Conservation (phyloP, 306 rosid genomes). For the Herpetospermum pedunculosum region DNA sequence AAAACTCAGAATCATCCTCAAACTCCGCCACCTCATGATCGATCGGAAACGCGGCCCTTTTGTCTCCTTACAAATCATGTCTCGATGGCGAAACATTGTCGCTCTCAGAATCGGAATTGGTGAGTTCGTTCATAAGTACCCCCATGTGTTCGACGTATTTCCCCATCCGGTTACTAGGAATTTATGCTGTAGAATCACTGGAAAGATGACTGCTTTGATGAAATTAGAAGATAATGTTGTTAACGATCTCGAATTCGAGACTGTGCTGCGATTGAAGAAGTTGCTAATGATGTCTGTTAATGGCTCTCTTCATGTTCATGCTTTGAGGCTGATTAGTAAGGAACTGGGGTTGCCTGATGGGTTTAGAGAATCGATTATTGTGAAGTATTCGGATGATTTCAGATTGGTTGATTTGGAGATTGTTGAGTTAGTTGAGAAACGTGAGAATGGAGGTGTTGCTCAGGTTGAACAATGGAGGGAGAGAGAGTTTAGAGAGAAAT, state of each 20-base stretch:
- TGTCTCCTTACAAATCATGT: slow-evolving; percentile 51
- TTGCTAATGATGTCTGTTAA: slow-evolving; percentile 45
- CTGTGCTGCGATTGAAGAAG: slow-evolving; percentile 46
- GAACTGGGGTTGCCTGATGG: slow-evolving; percentile 68
- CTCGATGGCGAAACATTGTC: slow-evolving; percentile 49
- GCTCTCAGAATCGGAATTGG: slow-evolving; percentile 38
- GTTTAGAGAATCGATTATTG: slow-evolving; percentile 59
- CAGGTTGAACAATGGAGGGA: slow-evolving; percentile 58
- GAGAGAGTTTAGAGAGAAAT: slow-evolving; percentile 58
- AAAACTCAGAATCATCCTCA: slow-evolving; percentile 36
- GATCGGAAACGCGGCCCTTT: slow-evolving; percentile 48
- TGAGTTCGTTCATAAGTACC: slow-evolving; percentile 42
- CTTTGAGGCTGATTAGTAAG: slow-evolving; percentile 51
- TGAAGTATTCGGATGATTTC: slow-evolving; percentile 30
- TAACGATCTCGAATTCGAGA: slow-evolving; percentile 34
- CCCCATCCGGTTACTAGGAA: slow-evolving; percentile 38
- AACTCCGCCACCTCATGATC: slow-evolving; percentile 32
- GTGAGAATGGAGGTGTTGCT: slow-evolving; percentile 30
- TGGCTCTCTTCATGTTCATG: slow-evolving; percentile 48
- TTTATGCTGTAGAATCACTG: slow-evolving; percentile 41
- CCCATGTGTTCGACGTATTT: slow-evolving; percentile 57
- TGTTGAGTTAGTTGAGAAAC: slow-evolving; percentile 40
- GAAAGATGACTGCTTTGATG: slow-evolving; percentile 28
- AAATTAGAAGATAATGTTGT: slow-evolving; percentile 29
- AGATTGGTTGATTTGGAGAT: slow-evolving; percentile 44